Evolutionary conservation across 2,329 filamentous ascomycete species (phyloP).

Genomic region (Penicillium carneum): DNA sequence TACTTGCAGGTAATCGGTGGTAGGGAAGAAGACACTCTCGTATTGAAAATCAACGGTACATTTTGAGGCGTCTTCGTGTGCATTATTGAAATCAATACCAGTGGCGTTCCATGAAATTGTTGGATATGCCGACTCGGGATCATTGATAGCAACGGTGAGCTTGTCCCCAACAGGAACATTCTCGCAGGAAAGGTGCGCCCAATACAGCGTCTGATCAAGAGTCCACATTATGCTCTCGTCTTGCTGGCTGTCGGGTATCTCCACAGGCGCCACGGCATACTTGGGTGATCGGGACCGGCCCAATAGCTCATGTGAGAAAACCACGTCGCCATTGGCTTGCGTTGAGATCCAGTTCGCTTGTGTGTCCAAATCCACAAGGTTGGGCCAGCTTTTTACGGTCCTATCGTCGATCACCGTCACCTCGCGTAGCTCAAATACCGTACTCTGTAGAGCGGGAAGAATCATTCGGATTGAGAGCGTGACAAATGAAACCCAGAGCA

Average conservation of each 20-base stretch:
- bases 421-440: conserved; percentile 43
- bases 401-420: conserved; percentile 34
- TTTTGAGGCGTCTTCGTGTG: conserved; percentile 20
- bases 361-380: conserved; percentile 37
- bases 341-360: conserved; percentile 44
- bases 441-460: conserved; percentile 44
- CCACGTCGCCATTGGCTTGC: conserved; percentile 38
- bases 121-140: conserved; percentile 25
- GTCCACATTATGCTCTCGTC: conserved; percentile 41
- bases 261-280: conserved; percentile 45
- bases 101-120: conserved; percentile 41
- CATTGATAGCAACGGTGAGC: conserved; percentile 35
- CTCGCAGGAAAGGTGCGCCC: conserved; percentile 38
- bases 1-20: conserved; percentile 43
- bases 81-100: conserved; percentile 34
- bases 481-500: conserved; percentile 43
- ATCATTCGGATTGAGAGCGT: conserved; percentile 45
- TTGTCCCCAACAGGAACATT: conserved; percentile 31
- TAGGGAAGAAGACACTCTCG: conserved; percentile 39
- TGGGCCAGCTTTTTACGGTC: conserved; percentile 41
- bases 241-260: conserved; percentile 37
- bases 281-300: conserved; percentile 38
- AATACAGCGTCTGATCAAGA: conserved; percentile 45
- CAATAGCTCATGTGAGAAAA: conserved; percentile 29
- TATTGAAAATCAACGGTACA: conserved; percentile 44